These are phyloP conservation scores for Melampsora medusae DNA, from an alignment of 1,284 basidiomycete species.

Conservation along the genomic window DNA sequence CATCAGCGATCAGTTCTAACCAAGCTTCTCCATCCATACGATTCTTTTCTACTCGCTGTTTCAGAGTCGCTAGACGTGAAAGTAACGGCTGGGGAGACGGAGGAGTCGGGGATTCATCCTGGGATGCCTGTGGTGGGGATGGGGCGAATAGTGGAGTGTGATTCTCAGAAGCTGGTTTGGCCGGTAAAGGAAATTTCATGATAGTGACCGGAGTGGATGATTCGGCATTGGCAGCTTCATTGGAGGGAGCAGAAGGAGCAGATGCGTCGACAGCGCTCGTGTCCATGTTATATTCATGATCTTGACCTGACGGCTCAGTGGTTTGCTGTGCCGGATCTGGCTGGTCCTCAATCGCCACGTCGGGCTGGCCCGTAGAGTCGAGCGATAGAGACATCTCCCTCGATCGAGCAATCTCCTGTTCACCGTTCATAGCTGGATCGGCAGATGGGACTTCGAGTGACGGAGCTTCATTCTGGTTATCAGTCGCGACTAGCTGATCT, in stretches of 20 bases:
- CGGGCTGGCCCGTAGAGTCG: neutral
- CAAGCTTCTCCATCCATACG: constrained; percentile 68
- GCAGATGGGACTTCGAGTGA: neutral
- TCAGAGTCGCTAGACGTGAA: constrained; percentile 50
- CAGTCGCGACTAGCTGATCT: too few species aligned
- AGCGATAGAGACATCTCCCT: constrained; percentile 21
- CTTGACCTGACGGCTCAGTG: neutral
- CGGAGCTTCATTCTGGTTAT: too few species aligned
- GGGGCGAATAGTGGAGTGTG: constrained; percentile 24
- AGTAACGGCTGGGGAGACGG: constrained; percentile 35
- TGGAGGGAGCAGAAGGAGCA: neutral
- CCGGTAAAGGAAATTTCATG: constrained; percentile 27
- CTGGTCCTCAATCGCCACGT: too few species aligned
- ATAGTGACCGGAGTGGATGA: neutral
- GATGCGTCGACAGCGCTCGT: neutral
- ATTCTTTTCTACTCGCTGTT: constrained; percentile 57
- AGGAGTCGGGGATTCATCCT: neutral
- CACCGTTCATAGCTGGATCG: neutral
- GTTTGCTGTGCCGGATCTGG: neutral
- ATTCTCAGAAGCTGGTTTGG: constrained; percentile 15
- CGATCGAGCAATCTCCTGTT: constrained; percentile 17
- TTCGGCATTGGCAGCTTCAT: neutral
- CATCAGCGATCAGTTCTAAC: constrained; percentile 67
- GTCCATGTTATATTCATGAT: too few species aligned
- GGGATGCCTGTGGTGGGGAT: neutral